A percentile compares a stretch with the other conserved stretches of the same genome.
phyloP scores from a whole-genome alignment of 1,284 basidiomycete genomes.

The Cerrena zonata region DNA sequence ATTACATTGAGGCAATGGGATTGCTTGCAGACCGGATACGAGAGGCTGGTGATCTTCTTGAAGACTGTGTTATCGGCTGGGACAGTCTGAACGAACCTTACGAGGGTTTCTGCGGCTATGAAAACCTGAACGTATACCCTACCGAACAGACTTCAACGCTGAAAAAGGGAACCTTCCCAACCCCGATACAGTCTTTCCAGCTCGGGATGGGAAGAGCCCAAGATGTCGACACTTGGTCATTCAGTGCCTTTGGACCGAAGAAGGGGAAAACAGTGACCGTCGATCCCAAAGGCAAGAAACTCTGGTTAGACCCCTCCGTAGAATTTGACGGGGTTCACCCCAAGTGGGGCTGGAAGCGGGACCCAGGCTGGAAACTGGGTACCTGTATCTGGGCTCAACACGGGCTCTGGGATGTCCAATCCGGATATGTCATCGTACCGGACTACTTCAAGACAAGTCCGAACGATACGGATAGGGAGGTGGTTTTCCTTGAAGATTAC shows the following conservation, averaged over 20 bases:
- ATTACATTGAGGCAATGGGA: constrained; percentile 77
- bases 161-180: constrained; percentile 83
- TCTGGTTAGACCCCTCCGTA: constrained; percentile 59
- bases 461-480: constrained; percentile 29
- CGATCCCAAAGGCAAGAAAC: constrained; percentile 74
- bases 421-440: constrained; percentile 64
- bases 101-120: constrained; percentile 78
- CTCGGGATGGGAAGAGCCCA: constrained; percentile 85
- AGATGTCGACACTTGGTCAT: constrained; percentile 81
- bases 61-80: constrained; percentile 92
- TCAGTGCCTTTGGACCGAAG: constrained; percentile 76
- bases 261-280: constrained; percentile 69
- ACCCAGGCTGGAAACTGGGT: constrained; percentile 75
- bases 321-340: constrained; percentile 46
- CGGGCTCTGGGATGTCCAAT: constrained; percentile 82
- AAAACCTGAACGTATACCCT: constrained; percentile 66
- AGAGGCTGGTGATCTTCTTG: constrained; percentile 70
- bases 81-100: constrained; percentile 94
- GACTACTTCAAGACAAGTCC: constrained; percentile 64
- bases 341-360: constrained; percentile 79
- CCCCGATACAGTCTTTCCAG: constrained; percentile 77
- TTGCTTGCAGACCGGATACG: constrained; percentile 72
- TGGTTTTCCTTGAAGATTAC: constrained; percentile 76
- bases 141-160: constrained; percentile 63
- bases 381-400: constrained; percentile 90